Base-by-base conservation (phyloP, 1,284 basidiomycete genomes). In the Cutaneotrichosporon mucoides region DNA sequence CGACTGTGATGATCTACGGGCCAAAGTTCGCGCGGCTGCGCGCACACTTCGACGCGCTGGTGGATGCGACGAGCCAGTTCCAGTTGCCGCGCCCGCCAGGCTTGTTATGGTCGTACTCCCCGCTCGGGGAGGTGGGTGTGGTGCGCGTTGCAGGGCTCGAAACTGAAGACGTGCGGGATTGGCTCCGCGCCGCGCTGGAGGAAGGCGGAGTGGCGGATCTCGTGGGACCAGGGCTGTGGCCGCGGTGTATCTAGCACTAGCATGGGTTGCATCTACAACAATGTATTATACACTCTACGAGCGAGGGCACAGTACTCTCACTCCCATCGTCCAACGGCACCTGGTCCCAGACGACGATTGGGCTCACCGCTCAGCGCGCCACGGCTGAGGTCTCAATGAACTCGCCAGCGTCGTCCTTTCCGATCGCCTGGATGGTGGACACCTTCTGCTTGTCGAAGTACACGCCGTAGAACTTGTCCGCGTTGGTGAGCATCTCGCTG, bases 391-490 rank as follows among this genome's bases (percentile, higher is more conserved):
- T 64, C 46, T 64, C 62, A 51, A 64, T 60, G 56, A 79, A 79
- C 61, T 74, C 62, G 52, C 73, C 70, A 44, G 77, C 77, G 58
- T 75, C 69, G 24, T 77, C 73, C 53, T 67, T 65, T 56, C 69
- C 66, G 50, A 79, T 77, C 16, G 73, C 74, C 51, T 65, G 55
- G 50, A 79, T 76, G 13, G 75, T 76, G 53, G 89, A 91, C 63
- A 99, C 80, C 78, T 99, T 99, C 72, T 94, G 89, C 67, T 89
- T 90, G 77, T 95, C 92, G 81, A 98, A 99, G 63, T 96, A 81
- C n/a, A 99, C 96, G n/a, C 96, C 96, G 66, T 97, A 98, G 75
- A 94, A 96, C 73, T 94, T 92, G 76, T 96, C 92, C 0, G 94
- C 93, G 2, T 90, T 88, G 16, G 47, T 52, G 37, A 64, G 63